These are phyloP conservation scores for Endoconidiophora laricicola DNA, from an alignment of 2,329 filamentous ascomycete species.

Conservation along the genomic window DNA sequence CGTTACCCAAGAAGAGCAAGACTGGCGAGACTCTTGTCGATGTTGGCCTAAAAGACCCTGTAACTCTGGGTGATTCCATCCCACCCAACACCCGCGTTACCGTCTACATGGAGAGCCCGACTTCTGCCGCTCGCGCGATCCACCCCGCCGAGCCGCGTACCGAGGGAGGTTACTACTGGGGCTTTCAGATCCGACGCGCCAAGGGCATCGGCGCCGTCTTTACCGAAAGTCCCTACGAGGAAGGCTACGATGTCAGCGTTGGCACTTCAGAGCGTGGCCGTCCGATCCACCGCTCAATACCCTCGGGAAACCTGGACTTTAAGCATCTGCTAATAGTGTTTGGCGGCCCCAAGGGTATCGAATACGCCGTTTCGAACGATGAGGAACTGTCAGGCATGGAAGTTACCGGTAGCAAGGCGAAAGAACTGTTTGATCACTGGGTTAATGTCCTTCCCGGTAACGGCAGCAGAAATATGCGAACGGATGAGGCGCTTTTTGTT, in stretches of 20 bases:
- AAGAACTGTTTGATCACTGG: slow-evolving; percentile 69
- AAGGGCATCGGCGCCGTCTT: slow-evolving; percentile 54
- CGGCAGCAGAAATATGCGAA: slow-evolving; percentile 66
- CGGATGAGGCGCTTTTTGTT: slow-evolving; percentile 69
- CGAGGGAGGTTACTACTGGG: slow-evolving; percentile 74
- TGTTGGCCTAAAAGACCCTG: slow-evolving; percentile 37
- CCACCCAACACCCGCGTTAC: slow-evolving; percentile 60
- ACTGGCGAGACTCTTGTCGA: slow-evolving; percentile 38
- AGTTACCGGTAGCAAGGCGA: slow-evolving; percentile 45
- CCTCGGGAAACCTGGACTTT: slow-evolving; percentile 26
- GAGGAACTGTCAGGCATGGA: slow-evolving; percentile 39
- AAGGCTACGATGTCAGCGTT: slow-evolving; percentile 68
- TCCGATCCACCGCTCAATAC: slow-evolving; percentile 31
- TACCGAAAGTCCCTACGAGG: slow-evolving; percentile 57
- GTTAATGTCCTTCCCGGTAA: slow-evolving; percentile 66
- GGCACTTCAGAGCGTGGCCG: slow-evolving; percentile 67
- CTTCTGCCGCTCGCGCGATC: slow-evolving; percentile 33
- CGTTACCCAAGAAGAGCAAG: slow-evolving; percentile 26
- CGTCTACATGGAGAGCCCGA: slow-evolving; percentile 41
- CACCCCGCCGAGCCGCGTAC: slow-evolving; percentile 53
- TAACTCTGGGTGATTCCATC: slow-evolving; percentile 42
- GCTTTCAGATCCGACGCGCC: slow-evolving; percentile 54
- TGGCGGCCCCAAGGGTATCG: slow-evolving; percentile 64
- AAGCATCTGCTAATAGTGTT: slow-evolving; percentile 64
- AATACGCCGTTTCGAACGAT: slow-evolving; percentile 53